phyloP scores from a whole-genome alignment of 495 filamentous ascomycete genomes.

The Aspergillus panamensis region DNA sequence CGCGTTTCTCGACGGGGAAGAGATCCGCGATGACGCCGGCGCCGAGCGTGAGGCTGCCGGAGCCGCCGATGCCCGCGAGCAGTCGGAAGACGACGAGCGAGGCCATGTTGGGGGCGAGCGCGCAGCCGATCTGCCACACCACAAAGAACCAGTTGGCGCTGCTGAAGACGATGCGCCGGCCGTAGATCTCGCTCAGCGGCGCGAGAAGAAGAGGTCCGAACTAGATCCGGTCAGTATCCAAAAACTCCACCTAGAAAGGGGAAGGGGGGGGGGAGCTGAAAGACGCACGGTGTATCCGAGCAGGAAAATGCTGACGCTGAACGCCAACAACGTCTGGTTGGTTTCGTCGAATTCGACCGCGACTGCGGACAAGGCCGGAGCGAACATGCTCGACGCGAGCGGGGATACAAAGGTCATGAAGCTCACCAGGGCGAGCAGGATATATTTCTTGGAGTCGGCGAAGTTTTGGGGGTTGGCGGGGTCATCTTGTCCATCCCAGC shows the following conservation, averaged over 20 bases:
- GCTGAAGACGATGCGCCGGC: slow-evolving; percentile 36
- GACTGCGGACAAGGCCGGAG: slow-evolving; percentile 57
- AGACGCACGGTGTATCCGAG: slow-evolving; percentile 54
- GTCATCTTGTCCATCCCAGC: slow-evolving; percentile 58
- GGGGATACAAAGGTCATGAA: slow-evolving; percentile 47
- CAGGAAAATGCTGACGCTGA: slow-evolving; percentile 55
- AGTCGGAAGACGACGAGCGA: slow-evolving; percentile 63
- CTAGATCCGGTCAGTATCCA: slow-evolving; percentile 5
- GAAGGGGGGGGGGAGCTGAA: background rate
- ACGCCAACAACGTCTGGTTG: slow-evolving; percentile 44
- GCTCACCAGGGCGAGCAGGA: slow-evolving; percentile 31
- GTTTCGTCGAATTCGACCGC: slow-evolving; percentile 58
- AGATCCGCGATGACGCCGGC: slow-evolving; percentile 60
- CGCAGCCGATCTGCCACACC: slow-evolving; percentile 66
- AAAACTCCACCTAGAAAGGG: background rate
- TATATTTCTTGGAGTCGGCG: slow-evolving; percentile 38
- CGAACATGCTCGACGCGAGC: slow-evolving; percentile 67
- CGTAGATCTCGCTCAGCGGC: slow-evolving; percentile 43
- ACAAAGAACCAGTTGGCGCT: slow-evolving; percentile 41
- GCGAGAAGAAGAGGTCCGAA: slow-evolving; percentile 44
- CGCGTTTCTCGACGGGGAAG: slow-evolving; percentile 53
- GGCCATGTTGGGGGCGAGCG: slow-evolving; percentile 56
- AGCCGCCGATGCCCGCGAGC: slow-evolving; percentile 59
- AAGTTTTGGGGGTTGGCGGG: slow-evolving; percentile 71
- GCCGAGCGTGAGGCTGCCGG: slow-evolving; percentile 39